Evolutionary conservation across 306 rosid genomes (phyloP).

Genomic region (Comarum palustre): DNA sequence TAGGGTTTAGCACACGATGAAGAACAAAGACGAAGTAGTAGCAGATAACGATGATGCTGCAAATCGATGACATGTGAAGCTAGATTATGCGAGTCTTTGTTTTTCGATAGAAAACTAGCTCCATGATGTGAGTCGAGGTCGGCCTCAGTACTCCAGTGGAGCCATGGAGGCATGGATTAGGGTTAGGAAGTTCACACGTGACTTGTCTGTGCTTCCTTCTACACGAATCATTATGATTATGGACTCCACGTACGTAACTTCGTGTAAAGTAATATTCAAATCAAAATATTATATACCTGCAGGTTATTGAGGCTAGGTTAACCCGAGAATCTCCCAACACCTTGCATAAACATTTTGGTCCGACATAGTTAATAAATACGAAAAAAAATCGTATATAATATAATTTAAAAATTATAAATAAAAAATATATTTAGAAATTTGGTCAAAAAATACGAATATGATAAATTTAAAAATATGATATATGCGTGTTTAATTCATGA

Average conservation of each 20-base stretch:
- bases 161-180: too few relatives aligned
- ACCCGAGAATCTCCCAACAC: not conserved
- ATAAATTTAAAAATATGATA: too few relatives aligned
- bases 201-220: slow-evolving; percentile 11
- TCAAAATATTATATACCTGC: not conserved
- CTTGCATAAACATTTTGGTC: not conserved
- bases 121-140: not conserved
- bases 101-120: too few relatives aligned
- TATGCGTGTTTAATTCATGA: too few relatives aligned
- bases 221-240: not conserved
- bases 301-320: not conserved
- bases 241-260: not conserved
- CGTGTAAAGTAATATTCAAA: not conserved
- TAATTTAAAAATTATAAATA: too few relatives aligned
- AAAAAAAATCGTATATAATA: too few relatives aligned
- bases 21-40: not conserved
- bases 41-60: not conserved
- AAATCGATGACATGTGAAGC: too few relatives aligned
- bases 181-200: slow-evolving; percentile 23
- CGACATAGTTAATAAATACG: too few relatives aligned
- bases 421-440: too few relatives aligned
- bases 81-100: too few relatives aligned
- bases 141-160: too few relatives aligned
- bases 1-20: not conserved
- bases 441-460: too few relatives aligned